phyloP scores from a whole-genome alignment of 2,329 filamentous ascomycete species.

The Lachnellula arida region DNA sequence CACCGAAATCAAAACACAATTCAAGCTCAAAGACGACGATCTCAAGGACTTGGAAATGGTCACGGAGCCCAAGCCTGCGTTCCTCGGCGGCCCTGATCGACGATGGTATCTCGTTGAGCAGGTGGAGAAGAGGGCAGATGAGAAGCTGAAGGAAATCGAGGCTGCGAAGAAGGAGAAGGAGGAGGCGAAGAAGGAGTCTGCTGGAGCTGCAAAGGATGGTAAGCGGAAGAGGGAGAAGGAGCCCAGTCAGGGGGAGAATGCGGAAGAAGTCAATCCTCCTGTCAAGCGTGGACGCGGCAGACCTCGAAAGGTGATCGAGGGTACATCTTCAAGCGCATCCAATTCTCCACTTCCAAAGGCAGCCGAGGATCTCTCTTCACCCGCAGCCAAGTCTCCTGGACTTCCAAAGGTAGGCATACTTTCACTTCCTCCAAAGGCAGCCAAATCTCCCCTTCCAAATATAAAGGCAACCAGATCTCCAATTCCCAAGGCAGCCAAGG shows the following conservation, averaged over 20 bases:
- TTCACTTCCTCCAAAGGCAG: too few relatives aligned
- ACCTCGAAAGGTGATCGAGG: not conserved
- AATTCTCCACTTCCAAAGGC: too few relatives aligned
- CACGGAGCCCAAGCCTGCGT: constrained; percentile 6
- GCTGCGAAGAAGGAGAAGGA: constrained; percentile 5
- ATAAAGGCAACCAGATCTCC: too few relatives aligned
- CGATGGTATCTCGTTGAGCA: constrained; percentile 10
- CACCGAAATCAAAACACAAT: constrained; percentile 1
- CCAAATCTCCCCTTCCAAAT: too few relatives aligned
- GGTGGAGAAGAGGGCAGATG: constrained; percentile 3
- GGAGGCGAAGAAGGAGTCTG: not conserved
- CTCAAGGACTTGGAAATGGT: constrained; percentile 3
- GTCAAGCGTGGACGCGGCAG: not conserved
- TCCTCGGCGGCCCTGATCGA: constrained; percentile 7
- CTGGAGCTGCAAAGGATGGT: not conserved
- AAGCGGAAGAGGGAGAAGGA: constrained; percentile 4
- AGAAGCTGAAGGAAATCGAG: constrained; percentile 1
- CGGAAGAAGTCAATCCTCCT: constrained; percentile 53
- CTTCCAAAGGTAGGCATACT: too few relatives aligned
- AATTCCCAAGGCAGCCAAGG: too few relatives aligned
- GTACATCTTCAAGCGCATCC: too few relatives aligned
- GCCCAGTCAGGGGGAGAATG: constrained; percentile 48
- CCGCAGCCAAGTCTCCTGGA: too few relatives aligned
- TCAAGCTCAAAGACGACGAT: constrained; percentile 11
- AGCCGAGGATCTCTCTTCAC: not conserved